These are phyloP conservation scores for Pistacia atlantica DNA, from an alignment of 345 rosid genomes.

Conservation along the genomic window DNA sequence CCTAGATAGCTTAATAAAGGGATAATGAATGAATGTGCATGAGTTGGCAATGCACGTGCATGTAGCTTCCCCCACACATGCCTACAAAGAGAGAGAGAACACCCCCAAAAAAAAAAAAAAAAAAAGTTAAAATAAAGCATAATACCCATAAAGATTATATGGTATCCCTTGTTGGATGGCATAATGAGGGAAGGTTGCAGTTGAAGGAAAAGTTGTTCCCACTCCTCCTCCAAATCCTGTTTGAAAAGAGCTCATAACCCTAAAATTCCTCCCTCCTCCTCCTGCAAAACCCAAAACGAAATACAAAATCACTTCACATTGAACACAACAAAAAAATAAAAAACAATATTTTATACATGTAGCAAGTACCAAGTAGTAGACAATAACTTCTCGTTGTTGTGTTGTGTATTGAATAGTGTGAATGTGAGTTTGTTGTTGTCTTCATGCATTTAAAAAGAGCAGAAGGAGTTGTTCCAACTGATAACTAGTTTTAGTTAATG, in stretches of 20 bases:
- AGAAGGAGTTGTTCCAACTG: not conserved
- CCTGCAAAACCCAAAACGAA: not conserved
- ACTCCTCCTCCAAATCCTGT: conserved; percentile 65
- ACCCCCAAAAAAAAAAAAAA: not conserved
- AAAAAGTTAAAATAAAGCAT: conserved; percentile 7
- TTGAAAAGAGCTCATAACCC: conserved; percentile 75
- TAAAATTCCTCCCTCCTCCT: conserved; percentile 53
- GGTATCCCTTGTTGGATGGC: conserved; percentile 83
- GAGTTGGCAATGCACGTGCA: conserved; percentile 60
- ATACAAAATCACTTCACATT: not conserved
- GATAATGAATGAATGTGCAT: conserved; percentile 24
- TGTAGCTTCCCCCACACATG: conserved; percentile 1
- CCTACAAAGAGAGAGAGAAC: conserved; percentile 13
- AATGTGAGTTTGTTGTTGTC: too few relatives aligned
- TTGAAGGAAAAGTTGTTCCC: conserved; percentile 71
- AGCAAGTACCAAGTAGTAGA: too few relatives aligned
- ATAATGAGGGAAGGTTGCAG: conserved; percentile 86
- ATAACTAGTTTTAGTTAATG: not conserved
- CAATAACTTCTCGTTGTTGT: too few relatives aligned
- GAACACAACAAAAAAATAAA: not conserved
- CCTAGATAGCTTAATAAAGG: conserved; percentile 13
- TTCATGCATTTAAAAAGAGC: conserved; percentile 9
- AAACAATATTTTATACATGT: too few relatives aligned
- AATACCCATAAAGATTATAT: conserved; percentile 69
- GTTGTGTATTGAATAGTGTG: too few relatives aligned